phyloP scores from a whole-genome alignment of 2,329 filamentous ascomycete species.

The Ophiostoma perfectum region DNA sequence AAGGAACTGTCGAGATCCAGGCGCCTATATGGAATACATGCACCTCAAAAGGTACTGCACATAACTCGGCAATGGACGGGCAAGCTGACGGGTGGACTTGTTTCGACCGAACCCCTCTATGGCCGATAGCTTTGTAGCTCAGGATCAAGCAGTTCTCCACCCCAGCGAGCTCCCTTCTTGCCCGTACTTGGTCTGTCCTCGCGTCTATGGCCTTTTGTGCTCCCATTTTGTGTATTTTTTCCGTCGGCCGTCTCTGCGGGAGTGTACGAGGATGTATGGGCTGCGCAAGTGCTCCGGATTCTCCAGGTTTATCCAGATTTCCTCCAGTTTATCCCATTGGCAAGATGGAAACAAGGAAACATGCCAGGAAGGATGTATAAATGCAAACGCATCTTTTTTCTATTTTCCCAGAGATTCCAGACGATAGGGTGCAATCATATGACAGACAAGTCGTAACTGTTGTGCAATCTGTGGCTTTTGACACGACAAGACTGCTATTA shows the following conservation, averaged over 20 bases:
- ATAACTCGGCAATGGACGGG: not conserved
- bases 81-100: conserved; percentile 19
- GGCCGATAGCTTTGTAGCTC: not conserved
- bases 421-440: not conserved
- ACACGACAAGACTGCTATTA: not conserved
- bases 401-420: not conserved
- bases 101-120: conserved; percentile 15
- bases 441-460: conserved; percentile 1
- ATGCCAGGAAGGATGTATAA: no score
- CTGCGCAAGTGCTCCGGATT: not conserved
- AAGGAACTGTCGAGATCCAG: no score
- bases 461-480: not conserved
- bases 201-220: not conserved
- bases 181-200: not conserved
- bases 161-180: not conserved
- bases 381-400: not conserved
- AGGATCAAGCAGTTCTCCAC: not conserved
- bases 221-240: not conserved
- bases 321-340: conserved; percentile 10
- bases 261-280: not conserved
- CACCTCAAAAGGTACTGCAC: not conserved
- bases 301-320: conserved; percentile 1
- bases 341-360: not conserved
- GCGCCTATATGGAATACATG: not conserved
- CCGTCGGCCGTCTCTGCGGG: not conserved